These are phyloP conservation scores for Gomphus bonarii DNA, from an alignment of 1,284 basidiomycete genomes.

Conservation along the genomic window DNA sequence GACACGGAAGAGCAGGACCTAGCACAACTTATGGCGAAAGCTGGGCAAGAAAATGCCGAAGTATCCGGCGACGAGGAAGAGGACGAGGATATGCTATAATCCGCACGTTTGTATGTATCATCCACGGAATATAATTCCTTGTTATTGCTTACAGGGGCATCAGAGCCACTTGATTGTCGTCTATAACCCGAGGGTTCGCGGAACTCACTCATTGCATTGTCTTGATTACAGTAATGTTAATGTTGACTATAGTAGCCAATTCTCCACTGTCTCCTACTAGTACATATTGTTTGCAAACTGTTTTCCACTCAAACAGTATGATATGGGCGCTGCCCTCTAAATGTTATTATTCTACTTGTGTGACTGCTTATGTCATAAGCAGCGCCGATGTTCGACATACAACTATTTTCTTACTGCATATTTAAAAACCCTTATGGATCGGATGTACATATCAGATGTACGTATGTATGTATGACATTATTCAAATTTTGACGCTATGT, in stretches of 20 bases:
- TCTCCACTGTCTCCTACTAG: background rate
- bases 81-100: conserved; percentile 35
- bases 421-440: no score
- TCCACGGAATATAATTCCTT: background rate
- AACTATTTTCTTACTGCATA: no score
- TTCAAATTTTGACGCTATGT: no score
- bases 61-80: conserved; percentile 92
- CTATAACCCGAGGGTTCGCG: background rate
- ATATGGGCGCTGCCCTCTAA: background rate
- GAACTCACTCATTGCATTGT: background rate
- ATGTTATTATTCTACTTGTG: no score
- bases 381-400: no score
- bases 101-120: conserved; percentile 1
- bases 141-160: background rate
- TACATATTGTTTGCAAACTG: background rate
- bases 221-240: background rate
- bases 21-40: conserved; percentile 90
- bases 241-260: background rate
- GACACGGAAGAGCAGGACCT: conserved; percentile 95
- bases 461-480: no score
- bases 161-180: background rate
- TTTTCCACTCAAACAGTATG: background rate
- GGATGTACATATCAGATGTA: no score
- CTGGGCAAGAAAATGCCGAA: conserved; percentile 84
- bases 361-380: no score